Percentiles rank a stretch among this genome's conserved stretches.
These are phyloP conservation scores for Talaromyces sp. DNA, from an alignment of 2,329 filamentous ascomycete species.

Conservation along the genomic window DNA sequence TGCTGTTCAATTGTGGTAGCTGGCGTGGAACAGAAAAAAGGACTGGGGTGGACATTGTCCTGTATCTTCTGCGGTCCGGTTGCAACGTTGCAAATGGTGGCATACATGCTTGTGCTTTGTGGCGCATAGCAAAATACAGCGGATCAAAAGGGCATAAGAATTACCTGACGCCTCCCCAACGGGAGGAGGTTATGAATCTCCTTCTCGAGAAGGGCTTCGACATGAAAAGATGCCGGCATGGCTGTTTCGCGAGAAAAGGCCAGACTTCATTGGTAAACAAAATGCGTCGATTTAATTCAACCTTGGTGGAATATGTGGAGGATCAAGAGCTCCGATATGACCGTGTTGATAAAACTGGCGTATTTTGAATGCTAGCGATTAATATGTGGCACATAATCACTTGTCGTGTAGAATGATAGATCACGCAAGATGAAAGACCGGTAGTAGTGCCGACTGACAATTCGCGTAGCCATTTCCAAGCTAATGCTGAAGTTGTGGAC, in stretches of 20 bases:
- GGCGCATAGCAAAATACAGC: neutral
- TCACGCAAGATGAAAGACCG: no score
- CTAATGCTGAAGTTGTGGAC: no score
- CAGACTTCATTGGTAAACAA: no score
- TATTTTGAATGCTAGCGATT: no score
- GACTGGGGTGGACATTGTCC: neutral
- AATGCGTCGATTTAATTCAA: no score
- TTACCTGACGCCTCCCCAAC: neutral
- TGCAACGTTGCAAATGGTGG: slow-evolving; percentile 6
- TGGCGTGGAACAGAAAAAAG: neutral
- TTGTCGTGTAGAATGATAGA: no score
- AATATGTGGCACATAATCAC: no score
- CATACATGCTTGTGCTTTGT: slow-evolving; percentile 6
- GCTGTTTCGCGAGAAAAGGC: neutral
- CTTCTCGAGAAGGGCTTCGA: slow-evolving; percentile 3
- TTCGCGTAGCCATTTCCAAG: no score
- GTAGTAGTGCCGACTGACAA: no score
- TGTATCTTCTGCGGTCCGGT: slow-evolving; percentile 4
- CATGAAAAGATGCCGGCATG: neutral
- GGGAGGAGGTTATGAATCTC: neutral
- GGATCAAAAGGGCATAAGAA: neutral
- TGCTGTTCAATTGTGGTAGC: neutral
- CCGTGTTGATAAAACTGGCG: no score
- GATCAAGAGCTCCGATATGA: no score
- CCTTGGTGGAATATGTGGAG: no score